These are phyloP conservation scores for Scedosporium apiospermum DNA, from an alignment of 2,329 filamentous ascomycete genomes.

Conservation along the genomic window DNA sequence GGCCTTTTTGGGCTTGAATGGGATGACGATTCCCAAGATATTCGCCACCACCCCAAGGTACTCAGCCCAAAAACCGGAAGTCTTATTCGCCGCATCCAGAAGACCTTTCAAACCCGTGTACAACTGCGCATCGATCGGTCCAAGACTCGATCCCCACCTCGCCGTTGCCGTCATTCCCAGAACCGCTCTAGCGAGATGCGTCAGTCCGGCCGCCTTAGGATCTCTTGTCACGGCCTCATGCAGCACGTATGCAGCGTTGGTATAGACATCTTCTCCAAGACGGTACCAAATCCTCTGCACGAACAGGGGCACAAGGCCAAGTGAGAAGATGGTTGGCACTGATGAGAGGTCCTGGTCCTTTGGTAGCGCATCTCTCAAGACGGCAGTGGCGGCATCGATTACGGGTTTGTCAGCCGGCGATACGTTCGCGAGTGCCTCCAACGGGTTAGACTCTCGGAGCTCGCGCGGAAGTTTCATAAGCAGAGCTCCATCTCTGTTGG, in stretches of 20 bases:
- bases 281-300: conserved; percentile 41
- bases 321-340: conserved; percentile 30
- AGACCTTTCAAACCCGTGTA: conserved; percentile 32
- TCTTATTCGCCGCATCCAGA: conserved; percentile 23
- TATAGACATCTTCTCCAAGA: conserved; percentile 35
- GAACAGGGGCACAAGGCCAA: conserved; percentile 35
- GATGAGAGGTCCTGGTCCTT: conserved; percentile 21
- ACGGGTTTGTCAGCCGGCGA: conserved; percentile 16
- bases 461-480: conserved; percentile 57
- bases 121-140: conserved; percentile 35
- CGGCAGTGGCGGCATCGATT: conserved; percentile 26
- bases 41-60: conserved; percentile 40
- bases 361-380: conserved; percentile 34
- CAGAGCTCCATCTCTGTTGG: conserved; percentile 75
- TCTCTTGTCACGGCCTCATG: conserved; percentile 61
- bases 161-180: conserved; percentile 64
- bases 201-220: conserved; percentile 61
- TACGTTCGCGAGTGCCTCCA: conserved; percentile 30
- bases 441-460: conserved; percentile 55
- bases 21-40: conserved; percentile 31
- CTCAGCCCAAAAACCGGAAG: conserved; percentile 41
- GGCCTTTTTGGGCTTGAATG: conserved; percentile 27
- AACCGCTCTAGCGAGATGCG: conserved; percentile 60
- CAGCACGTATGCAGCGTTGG: conserved; percentile 60
- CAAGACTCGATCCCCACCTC: conserved; percentile 59